phyloP scores from a whole-genome alignment of 179 eudicot genomes.

The Corrigiola litoralis region DNA sequence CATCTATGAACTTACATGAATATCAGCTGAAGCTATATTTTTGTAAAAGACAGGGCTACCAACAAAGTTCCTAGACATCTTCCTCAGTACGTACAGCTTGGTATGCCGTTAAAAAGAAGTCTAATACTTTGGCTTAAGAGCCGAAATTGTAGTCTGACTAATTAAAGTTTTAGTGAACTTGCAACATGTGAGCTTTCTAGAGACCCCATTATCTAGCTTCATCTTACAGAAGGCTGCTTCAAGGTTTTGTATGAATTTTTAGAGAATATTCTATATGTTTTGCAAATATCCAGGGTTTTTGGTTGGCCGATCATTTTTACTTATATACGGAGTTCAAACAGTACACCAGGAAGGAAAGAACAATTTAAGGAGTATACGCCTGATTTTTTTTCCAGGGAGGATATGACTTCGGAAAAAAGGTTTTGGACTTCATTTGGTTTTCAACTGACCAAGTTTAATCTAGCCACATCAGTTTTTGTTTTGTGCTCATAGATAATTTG shows the following conservation, averaged over 20 bases:
- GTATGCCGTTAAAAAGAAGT: too few species aligned
- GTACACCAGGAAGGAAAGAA: neutral
- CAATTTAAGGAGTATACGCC: too few species aligned
- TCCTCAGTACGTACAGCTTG: conserved; percentile 9
- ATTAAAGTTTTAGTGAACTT: neutral
- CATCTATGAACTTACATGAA: neutral
- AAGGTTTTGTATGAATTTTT: neutral
- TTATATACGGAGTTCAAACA: neutral
- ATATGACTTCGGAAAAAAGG: too few species aligned
- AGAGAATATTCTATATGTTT: neutral
- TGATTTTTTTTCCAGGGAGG: too few species aligned
- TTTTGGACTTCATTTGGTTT: too few species aligned
- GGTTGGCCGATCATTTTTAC: neutral
- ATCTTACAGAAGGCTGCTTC: too few species aligned
- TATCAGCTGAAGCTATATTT: conserved; percentile 16
- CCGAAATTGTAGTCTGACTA: too few species aligned
- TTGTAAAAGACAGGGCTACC: neutral
- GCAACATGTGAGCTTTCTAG: too few species aligned
- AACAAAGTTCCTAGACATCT: conserved; percentile 6
- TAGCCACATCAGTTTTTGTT: too few species aligned
- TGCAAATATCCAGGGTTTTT: neutral
- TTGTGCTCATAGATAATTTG: too few species aligned
- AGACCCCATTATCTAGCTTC: too few species aligned
- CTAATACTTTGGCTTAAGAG: neutral
- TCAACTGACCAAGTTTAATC: too few species aligned